Evolutionary conservation across 331 rosid species (phyloP).

Genomic region (Arachis monticola): DNA sequence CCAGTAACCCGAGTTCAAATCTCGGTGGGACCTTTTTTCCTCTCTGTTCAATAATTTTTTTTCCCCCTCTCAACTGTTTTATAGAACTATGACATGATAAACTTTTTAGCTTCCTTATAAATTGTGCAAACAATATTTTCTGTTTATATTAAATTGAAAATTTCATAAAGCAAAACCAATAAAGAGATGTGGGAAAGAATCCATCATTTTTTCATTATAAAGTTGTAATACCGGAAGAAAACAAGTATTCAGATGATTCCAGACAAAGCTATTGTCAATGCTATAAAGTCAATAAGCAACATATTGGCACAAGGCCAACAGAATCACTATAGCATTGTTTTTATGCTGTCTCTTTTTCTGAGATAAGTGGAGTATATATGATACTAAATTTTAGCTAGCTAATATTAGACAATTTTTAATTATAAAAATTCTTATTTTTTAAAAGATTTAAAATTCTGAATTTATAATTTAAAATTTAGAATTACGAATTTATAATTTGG

Average conservation of each 20-base stretch:
- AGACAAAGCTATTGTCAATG: neutral
- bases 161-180: neutral
- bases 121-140: neutral
- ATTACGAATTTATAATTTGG: too few species aligned
- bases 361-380: neutral
- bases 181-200: neutral
- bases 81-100: too few species aligned
- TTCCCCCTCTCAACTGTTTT: neutral
- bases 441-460: too few species aligned
- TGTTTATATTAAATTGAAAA: neutral
- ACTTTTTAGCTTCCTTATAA: neutral
- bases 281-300: neutral
- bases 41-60: neutral
- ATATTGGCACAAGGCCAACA: neutral
- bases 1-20: too few species aligned
- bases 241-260: too few species aligned
- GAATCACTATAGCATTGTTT: conserved; percentile 19
- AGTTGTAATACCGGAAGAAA: neutral
- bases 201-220: neutral
- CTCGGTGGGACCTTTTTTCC: too few species aligned
- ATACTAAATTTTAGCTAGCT: too few species aligned
- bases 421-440: too few species aligned
- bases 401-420: too few species aligned
- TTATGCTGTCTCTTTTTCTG: neutral
- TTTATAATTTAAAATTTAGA: too few species aligned